These are phyloP conservation scores for Physcomitrellopsis africana DNA, from an alignment of 225 moss, liverwort and hornwort species.

Conservation along the genomic window DNA sequence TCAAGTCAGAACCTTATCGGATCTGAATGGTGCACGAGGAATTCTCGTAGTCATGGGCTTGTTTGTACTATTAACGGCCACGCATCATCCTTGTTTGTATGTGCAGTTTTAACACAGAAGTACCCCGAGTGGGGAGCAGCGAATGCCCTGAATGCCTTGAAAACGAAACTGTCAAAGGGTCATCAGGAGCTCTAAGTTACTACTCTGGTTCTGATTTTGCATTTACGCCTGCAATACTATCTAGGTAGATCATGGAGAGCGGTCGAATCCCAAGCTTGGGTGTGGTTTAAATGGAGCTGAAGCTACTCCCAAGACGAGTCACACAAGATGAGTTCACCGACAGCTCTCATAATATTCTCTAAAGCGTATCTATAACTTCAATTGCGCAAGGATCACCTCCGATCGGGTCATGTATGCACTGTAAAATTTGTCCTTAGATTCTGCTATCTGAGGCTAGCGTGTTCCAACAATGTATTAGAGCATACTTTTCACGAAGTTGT, in stretches of 20 bases:
- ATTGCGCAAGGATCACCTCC: slow-evolving; percentile 34
- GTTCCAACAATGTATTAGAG: slow-evolving; percentile 13
- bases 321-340: slow-evolving; percentile 9
- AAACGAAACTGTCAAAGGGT: slow-evolving; percentile 28
- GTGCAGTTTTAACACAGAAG: slow-evolving; percentile 34
- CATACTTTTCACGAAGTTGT: slow-evolving; percentile 6
- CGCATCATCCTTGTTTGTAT: slow-evolving; percentile 22
- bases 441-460: not conserved
- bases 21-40: not conserved
- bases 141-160: slow-evolving; percentile 21
- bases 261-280: not conserved
- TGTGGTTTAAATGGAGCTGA: not conserved
- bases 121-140: slow-evolving; percentile 40
- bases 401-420: not conserved
- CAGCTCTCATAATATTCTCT: not conserved
- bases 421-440: slow-evolving; percentile 17
- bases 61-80: not conserved
- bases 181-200: slow-evolving; percentile 26
- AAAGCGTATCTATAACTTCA: slow-evolving; percentile 11
- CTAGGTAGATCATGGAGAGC: slow-evolving; percentile 3
- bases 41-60: not conserved
- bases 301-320: slow-evolving; percentile 6
- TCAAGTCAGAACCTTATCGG: not conserved
- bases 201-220: not conserved
- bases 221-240: not conserved